These are phyloP conservation scores for Leishmania tarentolae DNA, from an alignment of 208 protist genomes.

Conservation along the genomic window DNA sequence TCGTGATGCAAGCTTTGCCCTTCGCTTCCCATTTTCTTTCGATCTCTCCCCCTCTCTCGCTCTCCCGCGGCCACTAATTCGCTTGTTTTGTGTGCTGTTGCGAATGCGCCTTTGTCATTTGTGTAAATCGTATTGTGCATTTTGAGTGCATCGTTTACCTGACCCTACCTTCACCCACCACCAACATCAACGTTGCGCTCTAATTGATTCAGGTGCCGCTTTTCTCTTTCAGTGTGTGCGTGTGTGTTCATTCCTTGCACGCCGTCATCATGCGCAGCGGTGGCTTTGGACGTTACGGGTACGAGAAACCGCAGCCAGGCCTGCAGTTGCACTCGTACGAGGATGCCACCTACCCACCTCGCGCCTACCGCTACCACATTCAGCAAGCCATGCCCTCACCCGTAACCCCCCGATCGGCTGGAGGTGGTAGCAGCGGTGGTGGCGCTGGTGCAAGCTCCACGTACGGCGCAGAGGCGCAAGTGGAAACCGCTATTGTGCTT, in stretches of 20 bases:
- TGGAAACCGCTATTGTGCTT: slow-evolving; percentile 39
- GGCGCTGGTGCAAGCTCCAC: neutral
- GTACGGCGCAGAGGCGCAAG: neutral
- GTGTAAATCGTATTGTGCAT: neutral
- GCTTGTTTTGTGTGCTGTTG: neutral
- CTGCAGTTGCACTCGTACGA: slow-evolving; percentile 54
- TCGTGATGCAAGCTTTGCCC: neutral
- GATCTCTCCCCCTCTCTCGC: neutral
- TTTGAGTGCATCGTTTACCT: neutral
- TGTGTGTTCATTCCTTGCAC: neutral
- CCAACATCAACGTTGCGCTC: neutral
- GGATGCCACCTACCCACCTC: slow-evolving; percentile 69
- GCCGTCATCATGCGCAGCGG: slow-evolving; percentile 28
- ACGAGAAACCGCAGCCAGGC: slow-evolving; percentile 34
- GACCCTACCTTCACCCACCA: neutral
- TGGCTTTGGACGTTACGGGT: slow-evolving; percentile 28
- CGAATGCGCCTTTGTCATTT: neutral
- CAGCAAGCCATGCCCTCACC: slow-evolving; percentile 22
- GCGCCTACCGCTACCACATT: slow-evolving; percentile 72
- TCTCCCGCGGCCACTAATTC: neutral
- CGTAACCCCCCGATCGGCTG: neutral
- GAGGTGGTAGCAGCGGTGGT: neutral
- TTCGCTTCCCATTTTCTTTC: neutral
- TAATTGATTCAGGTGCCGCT: neutral
- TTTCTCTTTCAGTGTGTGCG: neutral